Evolutionary conservation across 2,329 filamentous ascomycete species (phyloP).

Genomic region (Fusarium siculi): DNA sequence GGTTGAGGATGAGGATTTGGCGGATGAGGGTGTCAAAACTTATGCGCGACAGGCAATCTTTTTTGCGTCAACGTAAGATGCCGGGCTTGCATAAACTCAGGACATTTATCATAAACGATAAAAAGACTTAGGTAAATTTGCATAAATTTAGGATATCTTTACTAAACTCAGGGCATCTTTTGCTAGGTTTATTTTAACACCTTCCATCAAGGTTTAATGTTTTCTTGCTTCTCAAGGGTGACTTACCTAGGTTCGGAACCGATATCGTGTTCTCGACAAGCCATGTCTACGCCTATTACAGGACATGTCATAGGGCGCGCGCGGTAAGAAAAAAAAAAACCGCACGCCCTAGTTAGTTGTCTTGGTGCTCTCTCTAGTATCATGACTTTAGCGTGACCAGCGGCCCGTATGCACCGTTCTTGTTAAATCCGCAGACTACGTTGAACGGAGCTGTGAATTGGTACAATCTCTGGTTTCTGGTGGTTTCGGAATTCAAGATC

Average conservation of each 20-base stretch:
- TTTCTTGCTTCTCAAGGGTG: no score
- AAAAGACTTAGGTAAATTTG: no score
- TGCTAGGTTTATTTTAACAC: no score
- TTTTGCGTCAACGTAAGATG: conserved; percentile 1
- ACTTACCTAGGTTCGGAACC: background rate
- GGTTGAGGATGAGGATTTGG: conserved; percentile 31
- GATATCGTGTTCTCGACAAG: background rate
- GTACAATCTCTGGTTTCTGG: background rate
- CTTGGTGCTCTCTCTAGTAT: background rate
- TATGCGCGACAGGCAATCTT: conserved; percentile 47
- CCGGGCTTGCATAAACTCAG: fast-evolving
- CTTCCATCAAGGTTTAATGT: no score
- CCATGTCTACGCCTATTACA: background rate
- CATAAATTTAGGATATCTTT: no score
- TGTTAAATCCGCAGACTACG: conserved; percentile 1
- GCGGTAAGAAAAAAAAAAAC: background rate
- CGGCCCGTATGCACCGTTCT: background rate
- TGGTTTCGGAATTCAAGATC: background rate
- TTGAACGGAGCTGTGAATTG: background rate
- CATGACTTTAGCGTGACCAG: background rate
- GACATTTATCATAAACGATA: no score
- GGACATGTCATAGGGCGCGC: conserved; percentile 2
- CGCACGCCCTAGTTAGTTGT: background rate
- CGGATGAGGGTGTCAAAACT: conserved; percentile 16
- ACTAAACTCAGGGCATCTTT: no score